Base-by-base conservation (phyloP, 1,284 basidiomycete species). In the Mycosarcoma mackinlayi region DNA sequence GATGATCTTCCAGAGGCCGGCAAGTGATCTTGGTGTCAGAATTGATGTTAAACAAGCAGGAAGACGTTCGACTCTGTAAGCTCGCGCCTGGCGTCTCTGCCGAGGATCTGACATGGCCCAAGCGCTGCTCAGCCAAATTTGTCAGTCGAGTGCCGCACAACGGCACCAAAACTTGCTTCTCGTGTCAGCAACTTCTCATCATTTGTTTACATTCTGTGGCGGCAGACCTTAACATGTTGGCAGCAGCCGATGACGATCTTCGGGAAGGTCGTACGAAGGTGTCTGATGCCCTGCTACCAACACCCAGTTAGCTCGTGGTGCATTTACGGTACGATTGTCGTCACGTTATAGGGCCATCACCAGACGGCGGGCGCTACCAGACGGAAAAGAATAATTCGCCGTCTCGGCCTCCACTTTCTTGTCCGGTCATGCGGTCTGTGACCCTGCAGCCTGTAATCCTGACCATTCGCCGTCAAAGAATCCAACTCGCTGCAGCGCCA, bases 331-430 rank as follows among this genome's bases (percentile, higher is more conserved):
- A n/a, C n/a, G n/a, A n/a, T n/a, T n/a, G n/a, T n/a, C n/a, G n/a
- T n/a, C n/a, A n/a, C n/a, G n/a, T n/a, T n/a, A n/a, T n/a, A n/a
- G n/a, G n/a, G n/a, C n/a, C n/a, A n/a, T n/a, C n/a, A n/a, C n/a
- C n/a, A n/a, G n/a, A n/a, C n/a, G n/a, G n/a, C n/a, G n/a, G n/a
- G n/a, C n/a, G n/a, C n/a, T n/a, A n/a, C n/a, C n/a, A n/a, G n/a
- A n/a, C n/a, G n/a, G n/a, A n/a, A n/a, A n/a, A n/a, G n/a, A n/a
- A n/a, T n/a, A n/a, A 14, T 50, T 44, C 38, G 44, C 25, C 40
- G 14, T 21, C 35, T 49, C 46, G 59, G 52, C 59, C 59, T 63
- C 60, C 60, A 63, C 53, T 51, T 62, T 49, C 28, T 34, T 16
- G 8, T 31, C 4, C 31, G 38, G 39, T 41, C 39, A 41, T 41